Percentiles rank a stretch among this genome's conserved stretches.
phyloP scores from a whole-genome alignment of 441 rosid genomes.

The Pelargonium citronellum region DNA sequence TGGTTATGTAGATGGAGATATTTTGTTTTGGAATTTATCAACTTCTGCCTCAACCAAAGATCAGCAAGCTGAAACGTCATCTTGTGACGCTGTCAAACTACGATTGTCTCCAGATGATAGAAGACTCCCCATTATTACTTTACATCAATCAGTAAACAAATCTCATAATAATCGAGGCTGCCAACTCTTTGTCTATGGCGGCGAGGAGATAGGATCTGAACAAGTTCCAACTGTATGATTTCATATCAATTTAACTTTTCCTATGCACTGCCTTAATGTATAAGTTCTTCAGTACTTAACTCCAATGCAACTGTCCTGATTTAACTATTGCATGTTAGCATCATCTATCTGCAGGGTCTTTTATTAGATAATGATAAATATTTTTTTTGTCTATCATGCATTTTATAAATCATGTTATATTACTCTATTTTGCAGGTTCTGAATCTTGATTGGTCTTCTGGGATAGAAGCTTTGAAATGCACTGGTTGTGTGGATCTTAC shows the following conservation, averaged over 20 bases:
- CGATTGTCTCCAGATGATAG: slow-evolving; percentile 48
- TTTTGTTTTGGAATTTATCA: slow-evolving; percentile 46
- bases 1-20: slow-evolving; percentile 68
- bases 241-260: slow-evolving; percentile 19
- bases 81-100: slow-evolving; percentile 44
- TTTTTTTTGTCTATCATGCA: background rate
- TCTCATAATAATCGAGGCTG: slow-evolving; percentile 35
- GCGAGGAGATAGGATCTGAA: slow-evolving; percentile 56
- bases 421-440: slow-evolving; percentile 42
- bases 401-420: slow-evolving; percentile 12
- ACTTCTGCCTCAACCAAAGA: slow-evolving; percentile 28
- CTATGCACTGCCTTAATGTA: slow-evolving; percentile 13
- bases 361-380: no score
- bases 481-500: slow-evolving; percentile 49
- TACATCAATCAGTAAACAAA: slow-evolving; percentile 44
- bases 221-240: slow-evolving; percentile 55
- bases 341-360: background rate
- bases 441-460: slow-evolving; percentile 58
- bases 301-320: slow-evolving; percentile 1
- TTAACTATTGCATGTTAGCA: slow-evolving; percentile 1
- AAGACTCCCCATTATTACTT: slow-evolving; percentile 56
- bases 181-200: slow-evolving; percentile 58
- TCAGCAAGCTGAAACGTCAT: slow-evolving; percentile 34
- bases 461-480: slow-evolving; percentile 52
- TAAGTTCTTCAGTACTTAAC: background rate